Evolutionary conservation across 192 early-diverging fungal species (phyloP).

Genomic region (Rhizophlyctis rosea): DNA sequence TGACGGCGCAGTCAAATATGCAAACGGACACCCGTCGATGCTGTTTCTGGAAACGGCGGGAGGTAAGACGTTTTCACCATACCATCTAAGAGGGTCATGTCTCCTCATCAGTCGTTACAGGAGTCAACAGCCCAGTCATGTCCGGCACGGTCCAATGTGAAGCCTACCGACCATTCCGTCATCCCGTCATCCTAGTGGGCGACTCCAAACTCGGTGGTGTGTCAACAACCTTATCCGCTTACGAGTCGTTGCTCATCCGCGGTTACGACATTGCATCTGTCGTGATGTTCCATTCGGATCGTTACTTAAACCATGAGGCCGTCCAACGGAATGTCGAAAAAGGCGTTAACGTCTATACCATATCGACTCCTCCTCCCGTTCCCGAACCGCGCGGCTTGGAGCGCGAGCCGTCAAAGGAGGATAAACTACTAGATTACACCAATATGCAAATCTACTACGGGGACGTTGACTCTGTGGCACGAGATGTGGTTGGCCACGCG

Average conservation of each 20-base stretch:
- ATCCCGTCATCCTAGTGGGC: constrained; percentile 72
- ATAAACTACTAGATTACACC: constrained; percentile 33
- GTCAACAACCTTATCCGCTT: constrained; percentile 73
- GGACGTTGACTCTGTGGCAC: constrained; percentile 42
- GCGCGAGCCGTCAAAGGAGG: constrained; percentile 9
- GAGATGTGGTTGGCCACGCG: constrained; percentile 43
- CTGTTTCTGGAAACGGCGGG: constrained; percentile 75
- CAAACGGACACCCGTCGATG: constrained; percentile 12
- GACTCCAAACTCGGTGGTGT: constrained; percentile 80
- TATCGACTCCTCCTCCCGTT: constrained; percentile 46
- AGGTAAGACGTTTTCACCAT: too few relatives aligned
- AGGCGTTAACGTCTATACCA: constrained; percentile 15
- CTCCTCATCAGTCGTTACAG: too few relatives aligned
- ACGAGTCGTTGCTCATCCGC: constrained; percentile 64
- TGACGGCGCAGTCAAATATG: constrained; percentile 2
- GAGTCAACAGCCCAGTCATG: constrained; percentile 70
- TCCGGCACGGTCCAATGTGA: constrained; percentile 68
- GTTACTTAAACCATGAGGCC: constrained; percentile 58
- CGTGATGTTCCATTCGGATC: constrained; percentile 60
- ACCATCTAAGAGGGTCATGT: too few relatives aligned
- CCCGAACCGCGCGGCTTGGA: constrained; percentile 29
- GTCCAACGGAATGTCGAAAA: constrained; percentile 24
- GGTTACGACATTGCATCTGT: constrained; percentile 69
- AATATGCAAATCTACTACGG: constrained; percentile 61
- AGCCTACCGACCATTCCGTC: constrained; percentile 64